These are phyloP conservation scores for Taxillus chinensis DNA, from an alignment of 164 flowering plant genomes.

Conservation along the genomic window DNA sequence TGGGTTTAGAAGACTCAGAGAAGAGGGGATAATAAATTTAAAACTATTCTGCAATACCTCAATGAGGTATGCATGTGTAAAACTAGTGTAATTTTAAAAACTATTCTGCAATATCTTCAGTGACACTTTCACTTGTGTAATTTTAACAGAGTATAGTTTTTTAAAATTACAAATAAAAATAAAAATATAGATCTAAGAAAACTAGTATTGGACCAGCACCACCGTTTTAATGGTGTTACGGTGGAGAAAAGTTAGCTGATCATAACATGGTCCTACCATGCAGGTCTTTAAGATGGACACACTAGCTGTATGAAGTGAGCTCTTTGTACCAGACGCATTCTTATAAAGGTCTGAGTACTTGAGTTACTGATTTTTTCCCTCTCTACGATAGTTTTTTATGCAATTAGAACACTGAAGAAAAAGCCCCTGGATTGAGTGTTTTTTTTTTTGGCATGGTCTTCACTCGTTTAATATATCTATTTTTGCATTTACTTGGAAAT, in stretches of 20 bases:
- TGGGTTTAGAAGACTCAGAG: too few relatives aligned
- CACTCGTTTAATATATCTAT: background rate
- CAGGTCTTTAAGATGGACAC: constrained; percentile 1
- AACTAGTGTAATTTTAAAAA: too few relatives aligned
- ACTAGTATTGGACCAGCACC: background rate
- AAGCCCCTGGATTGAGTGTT: background rate
- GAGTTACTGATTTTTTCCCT: background rate
- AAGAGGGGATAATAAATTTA: too few relatives aligned
- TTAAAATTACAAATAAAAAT: too few relatives aligned
- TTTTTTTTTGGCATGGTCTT: background rate
- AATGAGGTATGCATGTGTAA: too few relatives aligned
- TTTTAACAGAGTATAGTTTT: too few relatives aligned
- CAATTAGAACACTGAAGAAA: background rate
- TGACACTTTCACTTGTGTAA: too few relatives aligned
- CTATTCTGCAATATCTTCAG: too few relatives aligned
- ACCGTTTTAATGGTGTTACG: background rate
- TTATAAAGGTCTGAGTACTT: constrained; percentile 2
- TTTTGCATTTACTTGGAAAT: too few relatives aligned
- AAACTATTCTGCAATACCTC: too few relatives aligned
- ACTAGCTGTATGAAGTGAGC: background rate
- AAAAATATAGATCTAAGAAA: background rate
- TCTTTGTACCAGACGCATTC: background rate
- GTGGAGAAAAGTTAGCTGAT: background rate
- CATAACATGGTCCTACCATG: constrained; percentile 1
- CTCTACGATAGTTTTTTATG: background rate